Base-by-base conservation (phyloP, 2,329 filamentous ascomycete species). In the Fusarium setosum region DNA sequence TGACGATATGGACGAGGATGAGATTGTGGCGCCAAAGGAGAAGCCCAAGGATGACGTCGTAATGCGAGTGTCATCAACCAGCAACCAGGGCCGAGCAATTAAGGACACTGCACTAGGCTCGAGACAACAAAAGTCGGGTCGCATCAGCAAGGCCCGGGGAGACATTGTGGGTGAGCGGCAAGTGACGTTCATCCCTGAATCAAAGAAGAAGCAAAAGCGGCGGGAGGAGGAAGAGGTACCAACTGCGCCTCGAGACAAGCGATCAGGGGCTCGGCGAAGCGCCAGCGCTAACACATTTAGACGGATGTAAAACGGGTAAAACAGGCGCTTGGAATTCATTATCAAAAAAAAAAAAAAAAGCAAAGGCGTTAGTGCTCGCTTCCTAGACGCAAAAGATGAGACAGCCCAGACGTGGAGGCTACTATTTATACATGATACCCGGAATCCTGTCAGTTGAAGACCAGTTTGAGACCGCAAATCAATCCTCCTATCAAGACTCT, bases 211-310 rank as follows among this genome's bases (percentile, higher is more conserved):
- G 71, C 80, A 81, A 74, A 76, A 83, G 67, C 66, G 76, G 34
- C 67, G 75, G 59, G 73, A 76, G 34, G 70, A 76, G 23, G 72
- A 75, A 40, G 68, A 63, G 29, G 41, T 55, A 12, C 63, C 68
- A 31, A 67, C 69, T 18, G 69, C 74, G 23, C 73, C 74, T 24
- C 72, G 74, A 41, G 75, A 74, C 40, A 79, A 76, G 67, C 75
- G 74, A 26, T 59, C 53, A 42, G 80, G 80, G 55, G 74, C 75
- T 56, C 86, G 92, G 71, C 82, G 92, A 71, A 94, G 90, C 77
- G 92, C 92, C 49, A 93, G 91, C 77, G 86, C 85, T 51, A 94
- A 95, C 78, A 89, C 89, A 37, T 92, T 94, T 76, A 86, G 90
- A 75, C 85, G 83, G 73, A 84, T 92, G 82, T 90, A 80, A 76